These are phyloP conservation scores for Heritiera littoralis DNA, from an alignment of 345 rosid species.

Conservation along the genomic window DNA sequence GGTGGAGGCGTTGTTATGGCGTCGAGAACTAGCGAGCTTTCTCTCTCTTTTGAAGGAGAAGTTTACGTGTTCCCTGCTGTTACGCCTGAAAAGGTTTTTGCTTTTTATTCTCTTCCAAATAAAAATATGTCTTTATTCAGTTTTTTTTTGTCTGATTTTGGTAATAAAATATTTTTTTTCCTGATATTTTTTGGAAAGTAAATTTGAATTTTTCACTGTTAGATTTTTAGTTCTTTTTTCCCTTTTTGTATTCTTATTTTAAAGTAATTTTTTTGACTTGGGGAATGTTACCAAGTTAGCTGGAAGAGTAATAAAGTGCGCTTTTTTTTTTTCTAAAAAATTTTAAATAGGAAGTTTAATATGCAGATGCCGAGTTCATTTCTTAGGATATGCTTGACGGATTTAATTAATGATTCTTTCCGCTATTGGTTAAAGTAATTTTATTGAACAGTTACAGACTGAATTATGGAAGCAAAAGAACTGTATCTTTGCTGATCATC, in stretches of 20 bases:
- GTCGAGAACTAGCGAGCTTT: slow-evolving; percentile 66
- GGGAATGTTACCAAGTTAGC: slow-evolving; percentile 3
- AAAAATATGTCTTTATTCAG: not conserved
- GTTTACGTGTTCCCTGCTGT: slow-evolving; percentile 73
- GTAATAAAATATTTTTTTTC: not conserved
- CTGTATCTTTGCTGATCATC: not conserved
- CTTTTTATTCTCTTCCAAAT: slow-evolving; percentile 20
- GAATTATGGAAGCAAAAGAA: not conserved
- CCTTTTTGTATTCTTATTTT: not conserved
- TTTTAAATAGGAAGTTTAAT: not conserved
- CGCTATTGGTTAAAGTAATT: not conserved
- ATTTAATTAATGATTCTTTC: not conserved
- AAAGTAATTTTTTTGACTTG: not conserved
- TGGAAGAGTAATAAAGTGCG: not conserved
- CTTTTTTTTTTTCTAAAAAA: not conserved
- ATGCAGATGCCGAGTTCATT: not conserved
- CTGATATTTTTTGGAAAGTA: not conserved
- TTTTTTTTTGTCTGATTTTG: not conserved
- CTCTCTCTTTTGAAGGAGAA: slow-evolving; percentile 76
- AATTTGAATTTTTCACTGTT: not conserved
- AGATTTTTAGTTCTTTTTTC: not conserved
- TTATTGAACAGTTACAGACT: not conserved
- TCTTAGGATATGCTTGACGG: not conserved
- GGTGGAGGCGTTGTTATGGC: slow-evolving; percentile 34
- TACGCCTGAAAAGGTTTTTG: slow-evolving; percentile 59